Base-by-base conservation (phyloP, 176 grass and related monocot species). In the Cenchrus americanus region DNA sequence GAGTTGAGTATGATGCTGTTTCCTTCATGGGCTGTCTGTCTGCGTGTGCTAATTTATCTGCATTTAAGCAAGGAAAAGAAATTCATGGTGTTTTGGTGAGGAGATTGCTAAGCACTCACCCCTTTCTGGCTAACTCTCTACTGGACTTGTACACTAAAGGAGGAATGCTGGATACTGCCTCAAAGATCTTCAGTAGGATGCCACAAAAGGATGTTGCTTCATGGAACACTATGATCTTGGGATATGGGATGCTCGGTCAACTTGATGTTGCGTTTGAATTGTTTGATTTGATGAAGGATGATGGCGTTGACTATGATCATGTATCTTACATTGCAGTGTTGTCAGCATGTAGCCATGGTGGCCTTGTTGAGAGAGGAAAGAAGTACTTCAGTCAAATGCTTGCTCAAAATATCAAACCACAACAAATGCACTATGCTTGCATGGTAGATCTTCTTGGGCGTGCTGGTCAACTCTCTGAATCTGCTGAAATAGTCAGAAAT, bases 401-500 rank as follows among this genome's bases (percentile, higher is more conserved):
- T 40, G 55, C 64, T 26, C 83, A 90, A 78, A 86, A 87, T 82
- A 86, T 95, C 41, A 91, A 65, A 61, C 91, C 92, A 62, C 90
- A 80, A 77, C 91, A 95, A 46, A 93, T 91, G 85, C 96, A 95
- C 51, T 98, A 95, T 90, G 87, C 96, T 74, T 95, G 96, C 68
- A 92, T 98, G 91, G 96, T 95, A 71, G 96, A 98, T 83, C 77
- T 98, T 91, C 71, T 93, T 62, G 92, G 96, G 8, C 83, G 96
- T 88, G 80, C 93, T 66, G 96, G 93, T 19, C 82, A 85, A n/a
- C 63, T 98, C 34, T 66, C 32, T 82, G 87, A 95, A 47, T 86
- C 73, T 70, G 82, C 66, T 75, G 85, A 95, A 51, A 62, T 98
- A 50, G 90, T 98, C 43, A 90, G 22, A 88, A 89, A 66, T 57